A percentile compares a stretch with the other conserved stretches of the same genome.
These are phyloP conservation scores for Teratosphaeriaceae sp. DNA, from an alignment of 2,329 filamentous ascomycete species.

Conservation along the genomic window DNA sequence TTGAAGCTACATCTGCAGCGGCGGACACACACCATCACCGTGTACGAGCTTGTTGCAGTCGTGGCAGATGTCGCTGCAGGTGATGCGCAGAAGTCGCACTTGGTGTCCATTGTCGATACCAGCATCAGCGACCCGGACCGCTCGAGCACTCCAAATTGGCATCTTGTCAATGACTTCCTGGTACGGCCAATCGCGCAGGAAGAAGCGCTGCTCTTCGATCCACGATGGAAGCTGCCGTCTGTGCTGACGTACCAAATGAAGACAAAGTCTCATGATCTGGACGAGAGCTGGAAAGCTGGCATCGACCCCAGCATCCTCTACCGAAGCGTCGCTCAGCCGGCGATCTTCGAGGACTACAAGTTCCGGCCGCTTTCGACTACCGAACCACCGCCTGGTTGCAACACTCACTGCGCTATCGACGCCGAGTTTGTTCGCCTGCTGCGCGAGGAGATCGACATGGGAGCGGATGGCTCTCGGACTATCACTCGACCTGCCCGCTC, in stretches of 20 bases:
- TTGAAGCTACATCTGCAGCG: conserved; percentile 72
- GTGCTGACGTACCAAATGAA: conserved; percentile 83
- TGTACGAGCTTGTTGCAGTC: conserved; percentile 87
- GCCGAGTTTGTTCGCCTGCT: conserved; percentile 94
- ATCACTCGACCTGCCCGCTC: conserved; percentile 88
- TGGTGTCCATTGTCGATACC: conserved; percentile 80
- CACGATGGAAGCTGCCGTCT: conserved; percentile 86
- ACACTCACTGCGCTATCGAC: conserved; percentile 71
- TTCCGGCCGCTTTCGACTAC: conserved; percentile 21
- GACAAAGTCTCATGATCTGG: conserved; percentile 70
- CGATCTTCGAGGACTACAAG: conserved; percentile 21
- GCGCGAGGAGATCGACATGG: conserved; percentile 92
- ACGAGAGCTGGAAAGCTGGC: conserved; percentile 76
- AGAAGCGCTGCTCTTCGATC: conserved; percentile 84
- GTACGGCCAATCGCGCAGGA: conserved; percentile 72
- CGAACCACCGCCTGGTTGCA: conserved; percentile 57
- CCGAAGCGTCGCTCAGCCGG: conserved; percentile 54
- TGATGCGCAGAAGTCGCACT: conserved; percentile 78
- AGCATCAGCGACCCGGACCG: conserved; percentile 57
- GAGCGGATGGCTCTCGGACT: conserved; percentile 85
- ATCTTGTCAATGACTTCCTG: conserved; percentile 95
- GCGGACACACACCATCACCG: conserved; percentile 70
- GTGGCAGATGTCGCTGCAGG: conserved; percentile 85
- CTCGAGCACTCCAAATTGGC: conserved; percentile 68
- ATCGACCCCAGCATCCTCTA: conserved; percentile 84